Evolutionary conservation across 129 eudicot species (phyloP), one percentile per base, ranked within the genome.

Genomic region (Ambrosia artemisiifolia): DNA sequence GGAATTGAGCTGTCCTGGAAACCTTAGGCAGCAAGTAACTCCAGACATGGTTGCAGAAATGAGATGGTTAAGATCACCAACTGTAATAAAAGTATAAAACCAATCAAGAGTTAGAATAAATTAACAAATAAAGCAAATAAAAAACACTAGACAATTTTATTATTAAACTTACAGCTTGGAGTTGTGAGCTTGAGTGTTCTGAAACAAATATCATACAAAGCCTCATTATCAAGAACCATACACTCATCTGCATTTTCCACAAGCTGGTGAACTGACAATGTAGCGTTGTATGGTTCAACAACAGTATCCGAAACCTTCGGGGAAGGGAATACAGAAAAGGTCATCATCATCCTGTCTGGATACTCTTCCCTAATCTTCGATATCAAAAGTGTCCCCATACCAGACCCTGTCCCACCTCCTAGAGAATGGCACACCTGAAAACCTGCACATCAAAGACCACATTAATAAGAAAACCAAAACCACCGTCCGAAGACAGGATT

Each of bases 191-290:
- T 51, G 30, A 51, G 59, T 51, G 65, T 59, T 18, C 65, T 5
- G 34, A 32, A 59, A 11, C 65, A 59, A 32, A 59, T 32, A 32
- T 59, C 65, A 13, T 59, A 59, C 42, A 59, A 59, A 11, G 65
- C 65, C 42, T 59, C 65, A 4, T 59, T 59, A 13, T 59, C 65
- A 59, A 59, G 65, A 59, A 59, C 65, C 42, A 32, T 59, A 59
- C 88, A 84, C 54, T 85, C 89, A 75, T 85, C 86, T 0, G 89
- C 89, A 49, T 85, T 85, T 74, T 85, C 89, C 18, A 85, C 89
- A 66, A 85, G 89, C 75, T 85, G 89, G 24, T 85, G 89, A 48
- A 59, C 65, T 2, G 65, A 59, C 11, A 59, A 59, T 59, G 65
- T 59, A 4, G 65, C 65, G 10, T 59, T 59, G 42, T 59, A 59